These are phyloP conservation scores for Brettanomyces naardenensis DNA, from an alignment of 805 yeast genomes.

Conservation along the genomic window DNA sequence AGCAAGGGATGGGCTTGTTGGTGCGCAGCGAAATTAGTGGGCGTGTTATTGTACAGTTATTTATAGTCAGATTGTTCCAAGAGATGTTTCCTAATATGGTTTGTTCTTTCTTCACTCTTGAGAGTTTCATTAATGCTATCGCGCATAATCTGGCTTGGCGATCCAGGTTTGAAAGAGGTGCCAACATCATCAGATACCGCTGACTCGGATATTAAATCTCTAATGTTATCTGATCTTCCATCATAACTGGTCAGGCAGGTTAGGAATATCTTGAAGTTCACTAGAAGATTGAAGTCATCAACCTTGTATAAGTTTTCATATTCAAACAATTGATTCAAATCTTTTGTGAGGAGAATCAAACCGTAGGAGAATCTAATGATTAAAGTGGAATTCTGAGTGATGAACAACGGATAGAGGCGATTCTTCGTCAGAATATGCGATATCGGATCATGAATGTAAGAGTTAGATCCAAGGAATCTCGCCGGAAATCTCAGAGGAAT, in stretches of 20 bases:
- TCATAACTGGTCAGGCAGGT: conserved; percentile 22
- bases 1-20: too few relatives aligned
- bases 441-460: conserved; percentile 41
- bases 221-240: not conserved
- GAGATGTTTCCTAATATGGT: conserved; percentile 19
- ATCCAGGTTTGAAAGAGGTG: too few relatives aligned
- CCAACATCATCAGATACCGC: not conserved
- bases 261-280: conserved; percentile 27
- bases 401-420: conserved; percentile 41
- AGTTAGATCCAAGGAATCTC: conserved; percentile 37
- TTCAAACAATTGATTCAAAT: conserved; percentile 37
- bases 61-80: not conserved
- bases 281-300: conserved; percentile 25
- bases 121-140: conserved; percentile 6
- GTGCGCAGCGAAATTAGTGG: not conserved
- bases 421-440: conserved; percentile 27
- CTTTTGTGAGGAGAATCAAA: conserved; percentile 34
- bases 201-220: not conserved
- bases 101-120: conserved; percentile 18
- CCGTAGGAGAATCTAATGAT: conserved; percentile 43
- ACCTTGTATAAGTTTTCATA: conserved; percentile 21
- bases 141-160: not conserved
- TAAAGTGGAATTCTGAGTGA: conserved; percentile 30
- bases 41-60: not conserved
- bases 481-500: conserved; percentile 44